A percentile compares a stretch with the other conserved stretches of the same genome.
Conservation (phyloP, 2,329 filamentous ascomycete genomes). For the Phialocephala subalpina region DNA sequence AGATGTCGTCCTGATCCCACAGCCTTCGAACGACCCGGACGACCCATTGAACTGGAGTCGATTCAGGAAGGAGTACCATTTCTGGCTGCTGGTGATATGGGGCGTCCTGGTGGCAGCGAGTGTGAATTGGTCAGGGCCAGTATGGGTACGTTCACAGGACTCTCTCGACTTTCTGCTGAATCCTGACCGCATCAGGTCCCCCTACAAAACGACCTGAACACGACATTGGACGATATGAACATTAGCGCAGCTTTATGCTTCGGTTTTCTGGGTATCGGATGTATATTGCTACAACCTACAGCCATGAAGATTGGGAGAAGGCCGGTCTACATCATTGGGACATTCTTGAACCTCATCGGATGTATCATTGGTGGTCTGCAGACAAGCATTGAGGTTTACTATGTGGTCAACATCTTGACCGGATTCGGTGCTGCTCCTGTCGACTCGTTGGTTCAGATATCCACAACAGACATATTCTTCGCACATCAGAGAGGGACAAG, state of each 20-base stretch:
- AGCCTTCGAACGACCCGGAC: conserved; percentile 26
- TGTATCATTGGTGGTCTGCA: conserved; percentile 26
- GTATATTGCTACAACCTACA: conserved; percentile 28
- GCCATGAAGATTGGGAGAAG: conserved; percentile 30
- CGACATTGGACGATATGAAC: conserved; percentile 24
- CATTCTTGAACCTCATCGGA: conserved; percentile 27
- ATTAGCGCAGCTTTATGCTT: conserved; percentile 26
- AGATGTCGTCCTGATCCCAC: conserved; percentile 26
- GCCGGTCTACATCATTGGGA: conserved; percentile 28
- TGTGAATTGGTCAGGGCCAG: conserved; percentile 31
- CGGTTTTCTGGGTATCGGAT: conserved; percentile 25
- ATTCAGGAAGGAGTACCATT: conserved; percentile 28
- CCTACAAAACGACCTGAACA: conserved; percentile 23
- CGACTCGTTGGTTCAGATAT: conserved; percentile 28
- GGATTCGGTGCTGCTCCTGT: conserved; percentile 28
- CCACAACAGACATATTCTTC: conserved; percentile 30
- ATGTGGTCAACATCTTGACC: conserved; percentile 27
- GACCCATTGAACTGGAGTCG: conserved; percentile 27
- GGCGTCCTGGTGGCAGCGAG: conserved; percentile 22
- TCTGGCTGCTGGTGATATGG: conserved; percentile 27
- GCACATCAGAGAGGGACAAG: conserved; percentile 28
- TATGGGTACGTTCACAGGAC: conserved; percentile 15
- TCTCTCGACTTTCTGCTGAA: background rate
- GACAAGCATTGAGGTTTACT: conserved; percentile 21
- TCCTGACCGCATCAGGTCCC: conserved; percentile 13